Base-by-base conservation (phyloP, 257 asterid genomes). In the Scutellaria minor region DNA sequence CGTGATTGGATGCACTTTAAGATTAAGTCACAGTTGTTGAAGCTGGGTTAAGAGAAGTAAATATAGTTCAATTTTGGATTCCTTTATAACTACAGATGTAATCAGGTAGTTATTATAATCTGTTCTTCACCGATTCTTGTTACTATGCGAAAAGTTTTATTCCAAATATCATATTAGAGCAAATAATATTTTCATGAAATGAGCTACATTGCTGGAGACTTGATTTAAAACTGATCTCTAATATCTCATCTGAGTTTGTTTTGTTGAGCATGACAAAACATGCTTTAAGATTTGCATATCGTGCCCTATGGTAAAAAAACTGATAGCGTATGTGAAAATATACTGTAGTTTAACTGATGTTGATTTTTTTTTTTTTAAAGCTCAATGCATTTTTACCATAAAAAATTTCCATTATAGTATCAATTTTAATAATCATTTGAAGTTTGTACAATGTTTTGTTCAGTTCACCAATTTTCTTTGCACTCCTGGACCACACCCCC, bases 401-500 rank as follows among this genome's bases (percentile, higher is more conserved):
- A 37, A 39, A 39, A 44, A 63, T 31, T 18, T 5, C 54, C 8
- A 10, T 20, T 18, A 11, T 18, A 42, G n/a, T 63, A 24, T 63
- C 54, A 63, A 14, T 41, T 18, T 44, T 13, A 10, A 44, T 13
- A 10, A 44, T 15, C 15, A 20, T 15, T 42, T 39, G 27, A n/a
- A 13, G 47, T 59, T 14, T 35, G 47, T 35, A 20, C 47, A 6
- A 18, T 18, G 18, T 18, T 18, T 18, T 18, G 18, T 39, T 60
- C 50, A 37, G 9, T 60, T 60, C 31, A 20, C 27, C 24, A 39
- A 37, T 60, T n/a, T 60, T 39, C 7, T 8, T 39, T 35, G 13
- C 10, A 59, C 47, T 13, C 66, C 46, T 35, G 27, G 27, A 39
- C 24, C 12, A 59, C 47, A n/a, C 66, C 66, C 35, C 48, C 66